A percentile compares a stretch with the other conserved stretches of the same genome.
Evolutionary conservation across 345 rosid species (phyloP).

Genomic region (Odontarrhena argentea): DNA sequence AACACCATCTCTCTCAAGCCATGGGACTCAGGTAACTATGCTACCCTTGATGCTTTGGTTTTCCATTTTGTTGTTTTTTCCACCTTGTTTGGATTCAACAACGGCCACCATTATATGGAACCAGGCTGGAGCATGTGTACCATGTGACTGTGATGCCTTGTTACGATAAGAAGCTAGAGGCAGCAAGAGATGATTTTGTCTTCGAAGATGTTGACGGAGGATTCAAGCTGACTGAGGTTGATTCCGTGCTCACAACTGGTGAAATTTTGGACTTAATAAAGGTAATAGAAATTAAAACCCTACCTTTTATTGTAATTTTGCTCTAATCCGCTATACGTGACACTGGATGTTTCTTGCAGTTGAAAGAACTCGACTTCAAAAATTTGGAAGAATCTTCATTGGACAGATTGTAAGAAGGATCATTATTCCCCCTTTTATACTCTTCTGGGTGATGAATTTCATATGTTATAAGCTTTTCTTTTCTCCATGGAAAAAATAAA

Average conservation of each 20-base stretch:
- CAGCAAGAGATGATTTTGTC: slow-evolving; percentile 80
- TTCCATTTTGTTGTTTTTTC: not conserved
- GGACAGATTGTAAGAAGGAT: slow-evolving; percentile 64
- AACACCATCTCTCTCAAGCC: slow-evolving; percentile 62
- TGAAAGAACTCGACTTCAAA: slow-evolving; percentile 67
- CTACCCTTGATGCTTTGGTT: slow-evolving; percentile 16
- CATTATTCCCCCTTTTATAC: not conserved
- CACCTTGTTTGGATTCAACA: not conserved
- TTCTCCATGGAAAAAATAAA: slow-evolving; percentile 1
- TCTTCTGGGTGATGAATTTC: not conserved
- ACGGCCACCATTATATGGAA: not conserved
- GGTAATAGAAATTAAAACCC: slow-evolving; percentile 44
- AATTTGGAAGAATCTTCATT: slow-evolving; percentile 72
- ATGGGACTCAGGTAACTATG: slow-evolving; percentile 69
- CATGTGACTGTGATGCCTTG: slow-evolving; percentile 99
- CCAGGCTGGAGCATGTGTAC: slow-evolving; percentile 79
- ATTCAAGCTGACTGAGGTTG: slow-evolving; percentile 65
- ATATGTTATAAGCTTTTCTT: slow-evolving; percentile 11
- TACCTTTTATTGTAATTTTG: slow-evolving; percentile 9
- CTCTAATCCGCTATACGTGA: not conserved
- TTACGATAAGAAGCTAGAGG: slow-evolving; percentile 97
- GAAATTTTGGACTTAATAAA: slow-evolving; percentile 85
- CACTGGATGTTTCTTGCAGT: slow-evolving; percentile 49
- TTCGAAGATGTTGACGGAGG: slow-evolving; percentile 49
- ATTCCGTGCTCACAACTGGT: slow-evolving; percentile 92